phyloP scores from a whole-genome alignment of 1,284 basidiomycete genomes.

The Rhizopogon hawkerae region DNA sequence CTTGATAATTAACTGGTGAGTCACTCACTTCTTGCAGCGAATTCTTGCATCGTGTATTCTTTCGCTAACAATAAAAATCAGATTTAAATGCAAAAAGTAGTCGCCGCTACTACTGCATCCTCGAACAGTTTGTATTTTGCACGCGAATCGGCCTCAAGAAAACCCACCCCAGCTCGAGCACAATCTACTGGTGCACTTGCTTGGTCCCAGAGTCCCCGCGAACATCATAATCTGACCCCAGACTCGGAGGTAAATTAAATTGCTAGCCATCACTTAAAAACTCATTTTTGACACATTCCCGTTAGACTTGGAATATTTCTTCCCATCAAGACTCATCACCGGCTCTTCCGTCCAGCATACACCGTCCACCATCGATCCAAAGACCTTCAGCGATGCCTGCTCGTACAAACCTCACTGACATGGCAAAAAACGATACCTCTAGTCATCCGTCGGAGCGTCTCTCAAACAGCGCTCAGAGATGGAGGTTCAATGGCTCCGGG shows the following conservation, averaged over 20 bases:
- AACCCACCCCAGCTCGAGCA: constrained; percentile 22
- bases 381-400: constrained; percentile 38
- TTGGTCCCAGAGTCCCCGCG: constrained; percentile 24
- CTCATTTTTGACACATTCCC: constrained; percentile 6
- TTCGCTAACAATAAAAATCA: constrained; percentile 16
- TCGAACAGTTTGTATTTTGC: constrained; percentile 28
- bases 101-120: constrained; percentile 28
- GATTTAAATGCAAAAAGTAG: constrained; percentile 33
- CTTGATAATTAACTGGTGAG: constrained; percentile 59
- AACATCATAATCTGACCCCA: constrained; percentile 16
- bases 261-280: constrained; percentile 16
- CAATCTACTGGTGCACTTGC: constrained; percentile 23
- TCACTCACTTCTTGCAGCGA: constrained; percentile 15
- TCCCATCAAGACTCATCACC: constrained; percentile 26
- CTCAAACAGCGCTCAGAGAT: constrained; percentile 36
- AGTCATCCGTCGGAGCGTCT: constrained; percentile 22
- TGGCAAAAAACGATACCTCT: constrained; percentile 11
- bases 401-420: constrained; percentile 31
- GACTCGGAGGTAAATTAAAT: constrained; percentile 23
- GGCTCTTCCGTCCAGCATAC: constrained; percentile 23
- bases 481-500: constrained; percentile 56
- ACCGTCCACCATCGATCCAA: constrained; percentile 25
- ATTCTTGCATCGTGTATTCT: constrained; percentile 17
- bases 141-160: constrained; percentile 29
- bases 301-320: constrained; percentile 39